These are phyloP conservation scores for Dalbergia cochinchinensis DNA, from an alignment of 306 rosid species.

Conservation along the genomic window DNA sequence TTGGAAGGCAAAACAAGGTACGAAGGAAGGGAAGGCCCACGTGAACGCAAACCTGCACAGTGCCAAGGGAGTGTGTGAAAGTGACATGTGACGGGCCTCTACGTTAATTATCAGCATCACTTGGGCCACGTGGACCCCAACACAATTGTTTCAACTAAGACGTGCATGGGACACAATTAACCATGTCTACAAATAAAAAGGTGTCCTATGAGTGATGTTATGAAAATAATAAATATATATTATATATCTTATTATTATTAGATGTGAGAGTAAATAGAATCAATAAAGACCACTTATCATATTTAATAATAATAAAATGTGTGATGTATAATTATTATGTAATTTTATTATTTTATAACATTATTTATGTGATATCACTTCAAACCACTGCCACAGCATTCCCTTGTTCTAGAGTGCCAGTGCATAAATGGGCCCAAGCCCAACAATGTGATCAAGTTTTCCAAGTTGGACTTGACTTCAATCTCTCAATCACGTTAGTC, in stretches of 20 bases:
- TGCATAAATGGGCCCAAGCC: slow-evolving; percentile 21
- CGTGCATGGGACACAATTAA: background rate
- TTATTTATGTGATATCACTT: too few relatives aligned
- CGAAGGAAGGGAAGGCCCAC: slow-evolving; percentile 49
- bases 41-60: slow-evolving; percentile 31
- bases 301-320: too few relatives aligned
- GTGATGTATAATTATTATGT: too few relatives aligned
- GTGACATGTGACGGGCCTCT: slow-evolving; percentile 42
- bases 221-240: too few relatives aligned
- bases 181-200: background rate
- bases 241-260: too few relatives aligned
- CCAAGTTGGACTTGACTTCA: slow-evolving; percentile 7
- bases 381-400: background rate
- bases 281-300: too few relatives aligned
- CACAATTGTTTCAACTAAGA: background rate
- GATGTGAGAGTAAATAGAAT: too few relatives aligned
- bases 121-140: slow-evolving; percentile 40
- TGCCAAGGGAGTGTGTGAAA: slow-evolving; percentile 17
- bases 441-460: background rate
- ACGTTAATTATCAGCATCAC: slow-evolving; percentile 41
- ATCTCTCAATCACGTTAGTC: background rate
- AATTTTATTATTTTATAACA: too few relatives aligned
- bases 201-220: too few relatives aligned
- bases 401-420: background rate
- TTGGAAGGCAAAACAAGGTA: background rate